Conservation (phyloP, 306 rosid genomes). For the Cicer pinnatifidum region DNA sequence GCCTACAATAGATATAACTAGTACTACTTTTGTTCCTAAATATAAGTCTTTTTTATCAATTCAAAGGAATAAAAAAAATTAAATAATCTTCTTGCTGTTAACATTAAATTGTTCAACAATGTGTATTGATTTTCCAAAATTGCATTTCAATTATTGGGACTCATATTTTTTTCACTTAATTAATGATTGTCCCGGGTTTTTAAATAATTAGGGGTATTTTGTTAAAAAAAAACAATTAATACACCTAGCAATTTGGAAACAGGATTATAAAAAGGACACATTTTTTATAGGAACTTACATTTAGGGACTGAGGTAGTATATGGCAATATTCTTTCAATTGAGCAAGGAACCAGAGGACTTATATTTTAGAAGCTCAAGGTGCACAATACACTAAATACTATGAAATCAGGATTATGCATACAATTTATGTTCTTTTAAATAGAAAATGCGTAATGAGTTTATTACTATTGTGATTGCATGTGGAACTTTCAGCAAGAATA, state of each 20-base stretch:
- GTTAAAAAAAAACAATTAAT: not conserved
- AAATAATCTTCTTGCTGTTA: not conserved
- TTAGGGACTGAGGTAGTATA: not conserved
- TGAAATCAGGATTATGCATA: slow-evolving; percentile 17
- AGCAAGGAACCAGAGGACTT: slow-evolving; percentile 13
- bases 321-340: not conserved
- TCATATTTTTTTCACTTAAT: not conserved
- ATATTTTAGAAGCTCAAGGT: slow-evolving; percentile 14
- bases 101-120: not conserved
- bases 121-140: not conserved
- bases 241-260: not conserved
- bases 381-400: slow-evolving; percentile 13
- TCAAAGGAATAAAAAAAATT: not conserved
- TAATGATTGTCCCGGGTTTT: not conserved
- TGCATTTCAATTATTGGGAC: not conserved
- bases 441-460: slow-evolving; percentile 11
- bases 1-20: not conserved
- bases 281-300: not conserved
- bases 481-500: slow-evolving; percentile 22
- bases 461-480: slow-evolving; percentile 1
- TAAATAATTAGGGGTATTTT: not conserved
- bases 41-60: not conserved
- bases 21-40: not conserved
- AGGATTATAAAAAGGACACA: not conserved
- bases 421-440: slow-evolving; percentile 2